Evolutionary conservation across 495 filamentous ascomycete species (phyloP).

Genomic region (Neurospora sp.): DNA sequence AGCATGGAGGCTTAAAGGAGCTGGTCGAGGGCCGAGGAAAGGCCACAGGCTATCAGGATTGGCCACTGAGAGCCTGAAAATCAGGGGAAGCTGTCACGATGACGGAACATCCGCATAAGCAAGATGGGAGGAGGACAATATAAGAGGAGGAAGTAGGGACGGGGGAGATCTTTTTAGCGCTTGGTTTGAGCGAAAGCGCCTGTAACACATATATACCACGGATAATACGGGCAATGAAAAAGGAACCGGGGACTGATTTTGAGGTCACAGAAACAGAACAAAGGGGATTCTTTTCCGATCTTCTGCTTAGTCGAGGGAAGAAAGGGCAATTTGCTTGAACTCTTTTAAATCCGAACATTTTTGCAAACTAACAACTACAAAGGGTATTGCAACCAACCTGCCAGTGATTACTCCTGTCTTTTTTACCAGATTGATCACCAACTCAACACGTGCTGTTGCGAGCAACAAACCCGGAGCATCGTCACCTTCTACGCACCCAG

Average conservation of each 20-base stretch:
- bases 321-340: not conserved
- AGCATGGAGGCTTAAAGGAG: not conserved
- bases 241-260: not conserved
- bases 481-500: conserved; percentile 35
- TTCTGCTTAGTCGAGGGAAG: not conserved
- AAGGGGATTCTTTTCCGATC: not conserved
- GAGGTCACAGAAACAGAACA: not conserved
- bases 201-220: not conserved
- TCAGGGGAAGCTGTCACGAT: not conserved
- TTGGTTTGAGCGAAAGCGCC: not conserved
- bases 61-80: not conserved
- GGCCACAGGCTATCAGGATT: not conserved
- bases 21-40: not conserved
- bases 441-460: not conserved
- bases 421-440: not conserved
- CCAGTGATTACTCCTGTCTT: not conserved
- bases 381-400: not conserved
- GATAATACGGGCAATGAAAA: not conserved
- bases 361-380: not conserved
- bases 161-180: not conserved
- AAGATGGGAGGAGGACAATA: not conserved
- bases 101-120: not conserved
- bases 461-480: not conserved
- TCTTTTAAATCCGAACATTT: not conserved
- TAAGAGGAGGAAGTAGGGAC: not conserved